These are phyloP conservation scores for Monosporascus sp. DNA, from an alignment of 2,329 filamentous ascomycete species.

Conservation along the genomic window DNA sequence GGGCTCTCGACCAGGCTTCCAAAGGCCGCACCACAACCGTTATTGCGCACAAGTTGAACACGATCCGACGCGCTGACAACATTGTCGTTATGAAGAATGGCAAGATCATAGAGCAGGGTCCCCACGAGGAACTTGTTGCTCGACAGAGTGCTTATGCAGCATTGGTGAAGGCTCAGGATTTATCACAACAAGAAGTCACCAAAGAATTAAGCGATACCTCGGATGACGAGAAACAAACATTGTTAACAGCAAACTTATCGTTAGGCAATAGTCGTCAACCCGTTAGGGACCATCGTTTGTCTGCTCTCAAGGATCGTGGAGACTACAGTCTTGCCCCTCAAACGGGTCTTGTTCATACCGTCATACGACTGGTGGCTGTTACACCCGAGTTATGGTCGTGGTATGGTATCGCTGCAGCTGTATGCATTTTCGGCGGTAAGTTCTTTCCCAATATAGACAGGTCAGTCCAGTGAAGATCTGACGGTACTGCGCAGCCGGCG, in stretches of 20 bases:
- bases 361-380: neutral
- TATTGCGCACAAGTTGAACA: slow-evolving; percentile 53
- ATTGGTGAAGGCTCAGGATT: neutral
- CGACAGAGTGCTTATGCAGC: neutral
- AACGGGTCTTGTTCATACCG: neutral
- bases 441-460: neutral
- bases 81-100: neutral
- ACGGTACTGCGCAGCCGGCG: slow-evolving; percentile 26
- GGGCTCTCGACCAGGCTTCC: slow-evolving; percentile 47
- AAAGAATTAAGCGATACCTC: neutral
- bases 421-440: neutral
- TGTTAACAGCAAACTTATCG: neutral
- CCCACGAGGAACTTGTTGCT: slow-evolving; percentile 1
- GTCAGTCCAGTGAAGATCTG: neutral
- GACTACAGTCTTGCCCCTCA: neutral
- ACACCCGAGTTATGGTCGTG: neutral
- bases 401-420: neutral
- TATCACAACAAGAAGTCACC: neutral
- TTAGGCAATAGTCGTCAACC: neutral
- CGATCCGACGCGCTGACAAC: neutral
- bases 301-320: neutral
- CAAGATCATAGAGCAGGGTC: neutral
- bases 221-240: neutral
- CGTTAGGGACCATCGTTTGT: neutral
- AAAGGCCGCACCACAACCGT: slow-evolving; percentile 55